Conservation (phyloP, 768 basidiomycete species). For the Steccherinum ochraceum region DNA sequence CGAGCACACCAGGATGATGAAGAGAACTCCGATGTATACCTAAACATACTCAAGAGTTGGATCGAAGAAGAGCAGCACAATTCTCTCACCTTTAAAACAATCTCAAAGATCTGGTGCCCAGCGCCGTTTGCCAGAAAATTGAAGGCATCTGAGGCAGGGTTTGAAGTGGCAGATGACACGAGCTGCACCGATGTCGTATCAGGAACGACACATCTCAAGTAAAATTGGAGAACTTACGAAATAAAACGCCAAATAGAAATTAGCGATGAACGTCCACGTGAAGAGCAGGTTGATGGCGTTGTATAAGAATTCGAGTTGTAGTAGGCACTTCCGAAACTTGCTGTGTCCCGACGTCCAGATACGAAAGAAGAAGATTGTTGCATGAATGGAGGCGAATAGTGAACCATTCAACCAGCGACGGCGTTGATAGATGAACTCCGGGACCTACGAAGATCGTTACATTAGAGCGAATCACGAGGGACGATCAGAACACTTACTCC, state of each 20-base stretch:
- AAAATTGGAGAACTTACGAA: constrained; percentile 63
- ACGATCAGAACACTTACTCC: constrained; percentile 34
- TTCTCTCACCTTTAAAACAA: constrained; percentile 53
- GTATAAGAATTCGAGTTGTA: constrained; percentile 90
- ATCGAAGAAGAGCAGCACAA: background rate
- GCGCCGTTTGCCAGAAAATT: constrained; percentile 71
- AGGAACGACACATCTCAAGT: background rate
- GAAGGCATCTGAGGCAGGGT: constrained; percentile 59
- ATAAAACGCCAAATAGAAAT: constrained; percentile 93
- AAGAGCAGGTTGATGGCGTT: constrained; percentile 86
- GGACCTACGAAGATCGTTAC: constrained; percentile 36
- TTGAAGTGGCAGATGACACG: constrained; percentile 68
- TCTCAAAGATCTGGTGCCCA: constrained; percentile 66
- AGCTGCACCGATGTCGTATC: constrained; percentile 39
- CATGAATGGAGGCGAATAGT: constrained; percentile 89
- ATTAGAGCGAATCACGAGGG: background rate
- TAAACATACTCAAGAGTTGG: constrained; percentile 26
- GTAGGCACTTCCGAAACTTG: constrained; percentile 72
- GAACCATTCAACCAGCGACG: constrained; percentile 88
- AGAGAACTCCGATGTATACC: constrained; percentile 81
- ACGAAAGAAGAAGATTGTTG: constrained; percentile 81
- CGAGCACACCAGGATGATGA: constrained; percentile 78
- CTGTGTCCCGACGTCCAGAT: constrained; percentile 93
- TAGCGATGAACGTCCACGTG: constrained; percentile 90
- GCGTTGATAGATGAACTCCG: constrained; percentile 94